Base-by-base conservation (phyloP, 441 rosid genomes). In the Euphorbia celastroides region DNA sequence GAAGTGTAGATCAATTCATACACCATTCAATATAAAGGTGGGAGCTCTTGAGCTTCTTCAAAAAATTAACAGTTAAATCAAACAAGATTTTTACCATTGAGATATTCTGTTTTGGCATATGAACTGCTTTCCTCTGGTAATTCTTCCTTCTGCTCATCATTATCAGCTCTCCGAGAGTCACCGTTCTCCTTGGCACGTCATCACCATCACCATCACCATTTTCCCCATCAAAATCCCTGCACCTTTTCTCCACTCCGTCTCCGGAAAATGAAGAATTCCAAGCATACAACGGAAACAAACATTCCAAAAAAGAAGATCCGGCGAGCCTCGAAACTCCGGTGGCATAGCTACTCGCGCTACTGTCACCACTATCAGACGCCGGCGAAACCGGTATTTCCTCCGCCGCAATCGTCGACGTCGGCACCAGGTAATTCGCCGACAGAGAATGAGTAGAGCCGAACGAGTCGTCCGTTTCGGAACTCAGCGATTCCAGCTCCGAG, bases 141-240 rank as follows among this genome's bases (percentile, higher is more conserved):
- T 96, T 90, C 82, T 81, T 85, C 84, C 83, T 82, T 30, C 85
- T 75, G 75, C 93, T 88, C 88, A 86, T 79, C 96, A 88, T 81
- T 77, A 90, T 93, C 73, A 88, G 74, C 78, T 90, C 97, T 70
- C 86, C 96, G 0, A 93, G 97, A 63, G 96, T 93, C 52, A 78
- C 77, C 7, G 93, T 75, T 64, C 44, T 76, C 70, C 83, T 86
- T 62, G 81, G 62, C 60, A 69, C 48, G 22, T 64, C 65, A 75
- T 71, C 77, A 41, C 70, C 72, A 22, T 65, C 74, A 65, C 67
- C 34, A 19, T 48, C 46, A 19, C 48, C 17, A 10, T 70, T 64
- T 57, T 62, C 60, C 36, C 70, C 77, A 34, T 60, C 27, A 65
- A 64, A 68, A 71, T 75, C 9, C 41, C 31, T 76, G 52, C 64